Evolutionary conservation across 1,284 basidiomycete species (phyloP), one percentile per base, ranked within the genome.

Genomic region (Rhizoctonia solani): DNA sequence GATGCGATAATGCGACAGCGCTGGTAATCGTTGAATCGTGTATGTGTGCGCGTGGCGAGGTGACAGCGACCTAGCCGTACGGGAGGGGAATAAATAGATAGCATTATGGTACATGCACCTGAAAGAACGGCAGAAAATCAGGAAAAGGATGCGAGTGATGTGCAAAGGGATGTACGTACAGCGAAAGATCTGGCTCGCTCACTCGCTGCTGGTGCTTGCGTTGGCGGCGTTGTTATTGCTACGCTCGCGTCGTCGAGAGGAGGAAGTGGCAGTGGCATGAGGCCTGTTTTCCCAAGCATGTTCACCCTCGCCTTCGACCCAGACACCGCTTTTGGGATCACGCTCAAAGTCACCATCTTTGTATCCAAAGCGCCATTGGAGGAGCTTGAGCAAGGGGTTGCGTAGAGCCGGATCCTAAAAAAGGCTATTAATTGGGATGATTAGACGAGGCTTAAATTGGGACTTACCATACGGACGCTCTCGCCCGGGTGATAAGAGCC

Each of bases 401-500:
- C 90, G 83, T 66, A 92, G 78, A 39, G 87, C 88, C 9, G 90
- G 90, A 72, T 92, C 90, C 58, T 61, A 34, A 6, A 49, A 19
- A 61, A 30, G 44, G n/a, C n/a, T n/a, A 50, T 61, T 30, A 61
- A 30, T 46, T 34, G 30, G n/a, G 32, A 14, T 37, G 21, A 21
- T 29, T n/a, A 32, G 46, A 49, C 50, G 47, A 37, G 44, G n/a
- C 16, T n/a, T n/a, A n/a, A n/a, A n/a, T n/a, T n/a, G n/a, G n/a
- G n/a, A 30, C 58, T 16, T 49, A 61, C 58, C 90, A 92, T 92
- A 72, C 90, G 87, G 54, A 92, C 90, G 68, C 76, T 87, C 75
- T 92, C 90, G 54, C 90, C 90, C 0, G 90, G 90, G 70, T 85
- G 84, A 72, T 91, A 92, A 74, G 87, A 87, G 29, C 90, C 90